Evolutionary conservation across 2,329 filamentous ascomycete species (phyloP), one percentile per base, ranked within the genome.

Genomic region (Sclerotinia sclerotiorum): DNA sequence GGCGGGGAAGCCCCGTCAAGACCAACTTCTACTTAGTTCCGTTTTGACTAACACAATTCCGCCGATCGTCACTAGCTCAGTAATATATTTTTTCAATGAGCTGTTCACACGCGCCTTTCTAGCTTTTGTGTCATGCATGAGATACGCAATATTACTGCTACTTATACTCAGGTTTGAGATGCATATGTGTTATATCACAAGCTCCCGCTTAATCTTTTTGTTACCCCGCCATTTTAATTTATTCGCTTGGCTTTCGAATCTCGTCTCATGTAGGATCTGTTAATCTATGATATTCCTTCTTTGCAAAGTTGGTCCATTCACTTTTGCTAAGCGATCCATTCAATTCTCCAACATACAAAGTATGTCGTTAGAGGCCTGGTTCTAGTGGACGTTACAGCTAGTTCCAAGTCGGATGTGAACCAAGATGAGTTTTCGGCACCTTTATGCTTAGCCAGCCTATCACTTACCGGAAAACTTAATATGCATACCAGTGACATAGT

Each of bases 251-350:
- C 11, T 56, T 19, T 8, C 24, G 19, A 56, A 44, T 35, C 35
- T 10, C 19, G 24, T 32, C 24, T 6, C 51, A 65, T 15, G 63
- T 65, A 24, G 57, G 39, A 65, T 65, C 51, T 39, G 2, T 51
- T 57, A 65, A 24, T 46, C 8, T n/a, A 32, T 24, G 4, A 32
- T 11, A 65, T 35, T 57, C n/a, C 21, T n/a, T 19, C 17, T 61
- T 35, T 10, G 2, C 6, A 32, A 19, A 48, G 21, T n/a, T 49
- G 21, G 6, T 3, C 44, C 13, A 49, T 24, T 29, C 15, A 35
- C 10, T 24, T 17, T 1, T 32, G 19, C 29, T 35, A 5, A 5
- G 15, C 44, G 29, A 35, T 15, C 6, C 13, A 24, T 49, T 49
- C n/a, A 17, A 39, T 10, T 35, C 19, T 35, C 11, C 27, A 11